phyloP scores from a whole-genome alignment of 2,329 filamentous ascomycete genomes.

The Pestalotiopsis sp. region DNA sequence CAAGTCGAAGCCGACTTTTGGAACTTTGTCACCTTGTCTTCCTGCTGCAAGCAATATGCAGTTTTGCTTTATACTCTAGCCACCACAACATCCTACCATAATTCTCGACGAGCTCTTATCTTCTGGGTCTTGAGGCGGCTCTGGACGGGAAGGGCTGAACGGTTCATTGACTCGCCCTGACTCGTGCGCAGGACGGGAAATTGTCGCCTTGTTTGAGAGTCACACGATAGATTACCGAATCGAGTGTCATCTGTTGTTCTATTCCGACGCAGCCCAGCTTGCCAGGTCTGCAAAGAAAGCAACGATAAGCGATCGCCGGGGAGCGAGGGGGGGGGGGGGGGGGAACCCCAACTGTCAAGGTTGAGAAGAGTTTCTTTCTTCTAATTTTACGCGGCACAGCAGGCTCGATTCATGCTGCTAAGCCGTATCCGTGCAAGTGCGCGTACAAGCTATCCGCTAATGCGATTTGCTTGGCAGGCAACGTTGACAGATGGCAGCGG shows the following conservation, averaged over 20 bases:
- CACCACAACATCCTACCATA: not conserved
- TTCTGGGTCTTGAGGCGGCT: not conserved
- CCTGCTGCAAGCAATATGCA: not conserved
- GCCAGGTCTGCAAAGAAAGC: not conserved
- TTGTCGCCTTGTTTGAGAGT: not conserved
- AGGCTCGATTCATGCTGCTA: not conserved
- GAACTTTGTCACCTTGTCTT: not conserved
- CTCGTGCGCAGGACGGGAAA: not conserved
- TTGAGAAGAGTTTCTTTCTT: not conserved
- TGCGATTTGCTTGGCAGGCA: not conserved
- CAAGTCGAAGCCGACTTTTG: not conserved
- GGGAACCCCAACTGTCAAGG: not conserved
- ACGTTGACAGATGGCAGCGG: not conserved
- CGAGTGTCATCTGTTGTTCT: not conserved
- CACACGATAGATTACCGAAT: not conserved
- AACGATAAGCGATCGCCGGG: not conserved
- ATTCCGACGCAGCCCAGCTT: not conserved
- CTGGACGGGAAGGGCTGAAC: not conserved
- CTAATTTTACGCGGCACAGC: conserved; percentile 5
- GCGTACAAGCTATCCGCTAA: not conserved
- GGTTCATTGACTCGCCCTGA: not conserved
- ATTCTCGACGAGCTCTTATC: not conserved
- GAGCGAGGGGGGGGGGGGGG: not conserved
- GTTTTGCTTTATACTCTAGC: not conserved
- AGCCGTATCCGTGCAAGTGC: not conserved